A percentile compares a stretch with the other conserved stretches of the same genome.
Evolutionary conservation across 2,329 filamentous ascomycete genomes (phyloP).

Genomic region (Sordariomycetes sp.): DNA sequence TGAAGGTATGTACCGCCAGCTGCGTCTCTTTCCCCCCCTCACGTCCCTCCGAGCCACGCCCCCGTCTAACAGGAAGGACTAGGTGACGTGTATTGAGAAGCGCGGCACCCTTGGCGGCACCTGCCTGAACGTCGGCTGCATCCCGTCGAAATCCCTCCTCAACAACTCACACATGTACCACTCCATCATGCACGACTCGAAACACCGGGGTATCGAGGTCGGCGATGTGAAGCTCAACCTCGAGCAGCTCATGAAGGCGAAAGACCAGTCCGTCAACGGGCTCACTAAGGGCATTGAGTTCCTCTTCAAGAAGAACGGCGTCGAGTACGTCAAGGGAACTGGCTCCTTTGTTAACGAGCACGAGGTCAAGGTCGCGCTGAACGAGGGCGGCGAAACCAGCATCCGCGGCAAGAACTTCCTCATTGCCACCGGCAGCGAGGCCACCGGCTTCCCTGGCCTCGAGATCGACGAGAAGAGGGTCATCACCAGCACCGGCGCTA

Average conservation of each 20-base stretch:
- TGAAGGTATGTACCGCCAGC: slow-evolving; percentile 54
- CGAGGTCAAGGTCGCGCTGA: slow-evolving; percentile 79
- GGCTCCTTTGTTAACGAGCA: slow-evolving; percentile 80
- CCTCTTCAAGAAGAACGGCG: slow-evolving; percentile 97
- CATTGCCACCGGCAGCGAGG: slow-evolving; percentile 90
- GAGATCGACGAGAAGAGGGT: slow-evolving; percentile 97
- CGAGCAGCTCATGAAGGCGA: slow-evolving; percentile 93
- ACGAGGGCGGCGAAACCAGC: slow-evolving; percentile 82
- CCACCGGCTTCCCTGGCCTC: slow-evolving; percentile 90
- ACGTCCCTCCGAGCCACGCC: neutral
- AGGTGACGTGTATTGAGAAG: slow-evolving; percentile 98
- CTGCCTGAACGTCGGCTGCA: slow-evolving; percentile 97
- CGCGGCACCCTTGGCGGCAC: slow-evolving; percentile 89
- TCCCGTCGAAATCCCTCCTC: slow-evolving; percentile 96
- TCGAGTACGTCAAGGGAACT: slow-evolving; percentile 93
- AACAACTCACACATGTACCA: slow-evolving; percentile 99
- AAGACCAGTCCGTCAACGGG: slow-evolving; percentile 77
- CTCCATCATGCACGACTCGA: slow-evolving; percentile 91
- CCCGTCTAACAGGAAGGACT: slow-evolving; percentile 5
- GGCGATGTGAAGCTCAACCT: slow-evolving; percentile 96
- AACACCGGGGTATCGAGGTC: slow-evolving; percentile 94
- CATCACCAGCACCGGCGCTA: slow-evolving; percentile 89
- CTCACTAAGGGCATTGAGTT: slow-evolving; percentile 97
- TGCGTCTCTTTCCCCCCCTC: neutral
- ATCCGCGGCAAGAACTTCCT: slow-evolving; percentile 92